phyloP scores from a whole-genome alignment of 139 green algal genomes.

The Chlamydomonas incerta region DNA sequence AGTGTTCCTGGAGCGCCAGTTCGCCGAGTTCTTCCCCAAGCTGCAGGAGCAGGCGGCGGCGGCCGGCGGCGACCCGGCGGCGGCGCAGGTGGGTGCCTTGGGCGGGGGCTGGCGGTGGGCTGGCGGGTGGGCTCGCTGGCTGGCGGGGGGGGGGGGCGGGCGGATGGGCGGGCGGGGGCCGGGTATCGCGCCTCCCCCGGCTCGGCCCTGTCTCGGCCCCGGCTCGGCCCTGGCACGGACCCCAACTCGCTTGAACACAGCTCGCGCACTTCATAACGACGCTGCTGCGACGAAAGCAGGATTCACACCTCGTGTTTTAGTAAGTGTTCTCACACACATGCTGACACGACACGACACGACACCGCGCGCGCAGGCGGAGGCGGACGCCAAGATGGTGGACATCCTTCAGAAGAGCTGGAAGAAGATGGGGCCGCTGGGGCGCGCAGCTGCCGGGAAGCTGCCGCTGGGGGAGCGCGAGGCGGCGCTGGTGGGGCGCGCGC shows the following conservation, averaged over 20 bases:
- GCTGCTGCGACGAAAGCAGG: too few relatives aligned
- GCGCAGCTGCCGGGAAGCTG: constrained; percentile 50
- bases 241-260: too few relatives aligned
- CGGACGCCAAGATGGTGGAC: constrained; percentile 66
- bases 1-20: constrained; percentile 72
- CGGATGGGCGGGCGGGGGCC: too few relatives aligned
- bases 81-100: constrained; percentile 17
- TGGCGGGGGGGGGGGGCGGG: neutral
- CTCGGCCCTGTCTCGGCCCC: too few relatives aligned
- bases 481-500: constrained; percentile 38
- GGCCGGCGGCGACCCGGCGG: neutral
- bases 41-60: neutral
- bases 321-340: too few relatives aligned
- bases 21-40: constrained; percentile 59
- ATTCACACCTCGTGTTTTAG: too few relatives aligned
- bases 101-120: neutral
- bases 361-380: constrained; percentile 10
- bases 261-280: too few relatives aligned
- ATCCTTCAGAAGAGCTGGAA: constrained; percentile 65
- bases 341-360: too few relatives aligned
- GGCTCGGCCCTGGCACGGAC: too few relatives aligned
- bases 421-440: constrained; percentile 57
- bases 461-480: constrained; percentile 12
- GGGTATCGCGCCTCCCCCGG: too few relatives aligned
- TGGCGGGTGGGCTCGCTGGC: too few relatives aligned